Base-by-base conservation (phyloP, 306 rosid species). In the Lathyrus oleraceus region DNA sequence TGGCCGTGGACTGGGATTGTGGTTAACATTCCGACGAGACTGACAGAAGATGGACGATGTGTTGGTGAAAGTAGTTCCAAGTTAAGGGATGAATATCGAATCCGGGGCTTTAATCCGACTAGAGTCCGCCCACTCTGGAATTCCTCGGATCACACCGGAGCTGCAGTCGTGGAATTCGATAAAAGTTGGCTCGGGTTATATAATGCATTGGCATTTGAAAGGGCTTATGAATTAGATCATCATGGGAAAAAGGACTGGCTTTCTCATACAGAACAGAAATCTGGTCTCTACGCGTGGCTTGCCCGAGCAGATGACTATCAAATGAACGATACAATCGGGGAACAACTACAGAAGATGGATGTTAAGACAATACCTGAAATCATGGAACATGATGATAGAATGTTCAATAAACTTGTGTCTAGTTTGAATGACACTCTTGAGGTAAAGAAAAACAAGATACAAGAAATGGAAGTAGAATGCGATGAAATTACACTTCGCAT, bases 1-100 rank as follows among this genome's bases (percentile, higher is more conserved):
- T 88, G 94, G 96, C 98, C 98, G 52, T 90, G 98, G 98, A 82
- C 79, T 62, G 97, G 97, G 61, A 64, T 94, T 23, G 96, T 87
- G 44, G 97, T 87, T 61, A 94, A 94, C 69, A 73, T 94, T 82
- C 96, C 94, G 43, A 94, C 88, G 20, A 77, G 27, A 61, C 83
- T 71, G 43, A 56, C 84, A 25, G 84, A 81, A 16, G 90, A 88
- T 65, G 98, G 97, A 40, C 77, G 86, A 10, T 78, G 15, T 17
- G 88, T 83, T 1, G 98, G 97, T 72, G 86, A 73, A 84, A 87
- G 96, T 71, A 96, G 98, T 17, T 87, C 98, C 65, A 94, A 88
- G 83, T 71, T 87, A 56, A 86, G 97, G 79, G 97, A 94, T 76
- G 98, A 87, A 65, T 83, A 84, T 44, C 87, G 7, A 77, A 79